phyloP scores from a whole-genome alignment of 164 flowering plant species.

The Malania oleifera region DNA sequence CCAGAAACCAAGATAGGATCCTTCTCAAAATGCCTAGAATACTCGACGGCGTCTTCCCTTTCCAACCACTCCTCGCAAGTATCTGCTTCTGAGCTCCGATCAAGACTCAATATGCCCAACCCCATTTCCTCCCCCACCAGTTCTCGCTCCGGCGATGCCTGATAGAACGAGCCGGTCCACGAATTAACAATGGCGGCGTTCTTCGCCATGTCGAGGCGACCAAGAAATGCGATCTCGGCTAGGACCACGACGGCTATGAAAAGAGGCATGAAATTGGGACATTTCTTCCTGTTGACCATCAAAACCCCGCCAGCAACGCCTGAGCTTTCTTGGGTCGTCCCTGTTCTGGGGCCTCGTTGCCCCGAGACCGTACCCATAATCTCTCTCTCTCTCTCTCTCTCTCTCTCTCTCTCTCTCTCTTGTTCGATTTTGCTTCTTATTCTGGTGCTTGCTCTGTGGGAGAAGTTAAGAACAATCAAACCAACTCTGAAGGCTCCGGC shows the following conservation, averaged over 20 bases:
- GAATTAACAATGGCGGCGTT: constrained; percentile 57
- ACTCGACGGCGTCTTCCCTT: constrained; percentile 55
- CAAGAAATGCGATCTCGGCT: constrained; percentile 66
- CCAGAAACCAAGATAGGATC: constrained; percentile 69
- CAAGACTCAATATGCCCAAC: not conserved
- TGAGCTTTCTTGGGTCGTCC: constrained; percentile 18
- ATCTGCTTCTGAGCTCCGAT: constrained; percentile 8
- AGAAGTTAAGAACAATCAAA: too few species aligned
- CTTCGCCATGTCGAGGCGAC: constrained; percentile 74
- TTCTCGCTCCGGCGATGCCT: constrained; percentile 1
- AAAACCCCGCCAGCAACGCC: constrained; percentile 15
- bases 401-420: not conserved
- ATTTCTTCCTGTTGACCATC: constrained; percentile 34
- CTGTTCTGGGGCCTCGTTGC: constrained; percentile 19
- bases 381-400: not conserved
- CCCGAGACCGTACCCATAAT: constrained; percentile 28
- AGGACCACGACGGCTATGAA: constrained; percentile 59
- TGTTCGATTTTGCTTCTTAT: too few species aligned
- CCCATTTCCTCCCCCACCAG: constrained; percentile 3
- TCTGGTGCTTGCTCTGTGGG: too few species aligned
- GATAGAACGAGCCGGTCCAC: constrained; percentile 55
- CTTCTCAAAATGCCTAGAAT: constrained; percentile 68
- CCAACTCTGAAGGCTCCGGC: too few species aligned
- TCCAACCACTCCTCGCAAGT: constrained; percentile 81
- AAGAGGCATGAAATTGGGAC: constrained; percentile 59